Conservation (phyloP, 768 basidiomycete genomes). For the Termitomyces sp. region DNA sequence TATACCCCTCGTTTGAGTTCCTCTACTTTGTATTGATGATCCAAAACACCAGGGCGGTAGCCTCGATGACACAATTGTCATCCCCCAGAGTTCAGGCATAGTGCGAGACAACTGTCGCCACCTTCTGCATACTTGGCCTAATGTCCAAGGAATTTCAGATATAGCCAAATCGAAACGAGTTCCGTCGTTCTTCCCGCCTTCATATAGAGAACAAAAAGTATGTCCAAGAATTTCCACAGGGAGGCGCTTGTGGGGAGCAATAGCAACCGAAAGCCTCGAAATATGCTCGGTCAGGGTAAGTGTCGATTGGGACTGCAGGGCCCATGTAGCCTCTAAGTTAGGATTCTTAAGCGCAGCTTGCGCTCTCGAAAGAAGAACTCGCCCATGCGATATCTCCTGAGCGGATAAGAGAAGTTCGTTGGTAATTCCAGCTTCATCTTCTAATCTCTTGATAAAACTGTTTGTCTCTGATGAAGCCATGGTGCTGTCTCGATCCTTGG, state of each 20-base stretch:
- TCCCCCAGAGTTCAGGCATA: background rate
- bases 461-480: background rate
- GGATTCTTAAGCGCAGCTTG: background rate
- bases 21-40: background rate
- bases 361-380: background rate
- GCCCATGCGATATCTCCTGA: background rate
- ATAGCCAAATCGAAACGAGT: background rate
- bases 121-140: background rate
- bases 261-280: background rate
- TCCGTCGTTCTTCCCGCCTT: too few species aligned
- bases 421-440: background rate
- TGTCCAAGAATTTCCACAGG: background rate
- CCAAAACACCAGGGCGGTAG: background rate
- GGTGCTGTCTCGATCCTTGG: too few species aligned
- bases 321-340: background rate
- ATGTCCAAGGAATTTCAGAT: background rate
- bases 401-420: background rate
- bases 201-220: background rate
- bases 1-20: too few species aligned
- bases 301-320: background rate
- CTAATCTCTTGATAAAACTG: background rate
- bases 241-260: background rate
- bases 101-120: background rate
- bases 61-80: too few species aligned
- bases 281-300: background rate